Evolutionary conservation across 1,284 basidiomycete species (phyloP).

Genomic region (Cutaneotrichosporon sp.): DNA sequence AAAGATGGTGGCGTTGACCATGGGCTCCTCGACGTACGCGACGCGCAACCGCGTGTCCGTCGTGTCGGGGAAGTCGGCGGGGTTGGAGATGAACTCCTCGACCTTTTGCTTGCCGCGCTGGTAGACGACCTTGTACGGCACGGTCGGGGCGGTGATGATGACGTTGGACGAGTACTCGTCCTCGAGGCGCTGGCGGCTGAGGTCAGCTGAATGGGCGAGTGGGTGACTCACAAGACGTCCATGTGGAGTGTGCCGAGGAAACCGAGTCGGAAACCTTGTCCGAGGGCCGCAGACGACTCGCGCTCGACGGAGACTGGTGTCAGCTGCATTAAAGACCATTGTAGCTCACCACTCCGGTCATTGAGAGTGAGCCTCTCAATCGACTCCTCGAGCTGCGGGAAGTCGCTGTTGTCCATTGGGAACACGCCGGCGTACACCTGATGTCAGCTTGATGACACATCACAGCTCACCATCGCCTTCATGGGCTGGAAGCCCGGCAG

Average conservation of each 20-base stretch:
- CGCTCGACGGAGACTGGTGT: slow-evolving; percentile 74
- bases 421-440: slow-evolving; percentile 85
- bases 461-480: slow-evolving; percentile 74
- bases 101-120: slow-evolving; percentile 60
- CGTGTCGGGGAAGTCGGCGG: slow-evolving; percentile 85
- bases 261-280: slow-evolving; percentile 92
- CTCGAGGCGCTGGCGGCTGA: slow-evolving; percentile 77
- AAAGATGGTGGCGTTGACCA: slow-evolving; percentile 79
- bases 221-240: slow-evolving; percentile 66
- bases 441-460: not conserved
- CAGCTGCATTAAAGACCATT: too few species aligned
- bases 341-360: slow-evolving; percentile 40
- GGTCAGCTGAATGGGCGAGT: not conserved
- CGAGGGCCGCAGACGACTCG: slow-evolving; percentile 90
- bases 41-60: slow-evolving; percentile 66
- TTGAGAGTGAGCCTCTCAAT: slow-evolving; percentile 65
- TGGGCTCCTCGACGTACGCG: slow-evolving; percentile 78
- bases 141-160: slow-evolving; percentile 89
- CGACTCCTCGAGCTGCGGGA: slow-evolving; percentile 92
- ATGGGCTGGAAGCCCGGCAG: slow-evolving; percentile 91
- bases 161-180: slow-evolving; percentile 93
- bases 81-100: slow-evolving; percentile 74
- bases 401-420: slow-evolving; percentile 88
- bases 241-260: slow-evolving; percentile 96
- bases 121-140: slow-evolving; percentile 87